Evolutionary conservation across 371 early-diverging fungal genomes (phyloP).

Genomic region (Rhizopus microsporus): DNA sequence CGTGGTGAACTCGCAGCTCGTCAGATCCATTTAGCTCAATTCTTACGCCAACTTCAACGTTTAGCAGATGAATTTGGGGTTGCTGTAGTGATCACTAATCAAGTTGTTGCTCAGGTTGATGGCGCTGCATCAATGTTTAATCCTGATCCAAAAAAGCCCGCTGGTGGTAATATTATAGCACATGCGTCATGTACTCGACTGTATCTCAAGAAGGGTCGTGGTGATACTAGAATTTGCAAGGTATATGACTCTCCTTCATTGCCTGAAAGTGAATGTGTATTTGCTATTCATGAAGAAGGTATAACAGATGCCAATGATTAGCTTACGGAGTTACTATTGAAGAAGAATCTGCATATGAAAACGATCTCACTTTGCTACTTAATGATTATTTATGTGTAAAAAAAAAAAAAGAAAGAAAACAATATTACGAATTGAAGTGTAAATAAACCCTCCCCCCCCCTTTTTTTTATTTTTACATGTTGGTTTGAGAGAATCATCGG

Average conservation of each 20-base stretch:
- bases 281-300: slow-evolving; percentile 65
- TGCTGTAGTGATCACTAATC: slow-evolving; percentile 98
- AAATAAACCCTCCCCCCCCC: too few relatives aligned
- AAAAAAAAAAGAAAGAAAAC: too few relatives aligned
- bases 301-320: slow-evolving; percentile 65
- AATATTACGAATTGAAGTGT: too few relatives aligned
- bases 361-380: too few relatives aligned
- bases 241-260: slow-evolving; percentile 86
- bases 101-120: slow-evolving; percentile 98
- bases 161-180: slow-evolving; percentile 99
- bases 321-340: neutral
- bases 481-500: too few relatives aligned
- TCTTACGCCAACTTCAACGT: slow-evolving; percentile 86
- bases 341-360: too few relatives aligned
- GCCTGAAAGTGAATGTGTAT: slow-evolving; percentile 75
- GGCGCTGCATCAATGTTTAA: slow-evolving; percentile 92
- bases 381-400: too few relatives aligned
- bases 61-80: slow-evolving; percentile 98
- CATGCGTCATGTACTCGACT: slow-evolving; percentile 92
- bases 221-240: slow-evolving; percentile 83
- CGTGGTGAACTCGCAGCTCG: slow-evolving; percentile 97
- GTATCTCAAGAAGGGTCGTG: slow-evolving; percentile 80
- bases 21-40: slow-evolving; percentile 96
- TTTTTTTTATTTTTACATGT: too few relatives aligned
- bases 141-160: slow-evolving; percentile 97